Conservation (phyloP, 495 filamentous ascomycete genomes). For the Aspergillus sclerotiicarbonarius region DNA sequence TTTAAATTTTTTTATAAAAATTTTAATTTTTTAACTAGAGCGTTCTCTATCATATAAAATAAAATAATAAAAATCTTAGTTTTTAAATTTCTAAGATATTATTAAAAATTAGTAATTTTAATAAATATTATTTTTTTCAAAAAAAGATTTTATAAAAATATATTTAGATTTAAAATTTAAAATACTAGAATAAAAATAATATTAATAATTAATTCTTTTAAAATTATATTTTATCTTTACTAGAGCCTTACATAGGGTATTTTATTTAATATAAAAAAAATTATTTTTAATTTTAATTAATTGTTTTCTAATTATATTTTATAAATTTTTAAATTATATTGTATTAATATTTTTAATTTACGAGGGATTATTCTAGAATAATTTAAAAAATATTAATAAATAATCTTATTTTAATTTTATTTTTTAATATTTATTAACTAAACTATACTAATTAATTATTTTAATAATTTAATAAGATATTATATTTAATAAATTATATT, state of each 20-base stretch:
- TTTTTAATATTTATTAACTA: not conserved
- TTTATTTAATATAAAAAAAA: not conserved
- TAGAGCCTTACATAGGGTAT: too few species aligned
- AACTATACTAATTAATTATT: not conserved
- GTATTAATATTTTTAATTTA: not conserved
- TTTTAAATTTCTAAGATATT: not conserved
- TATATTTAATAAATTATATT: not conserved
- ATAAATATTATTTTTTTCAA: not conserved
- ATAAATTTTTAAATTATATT: not conserved
- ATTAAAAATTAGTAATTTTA: not conserved
- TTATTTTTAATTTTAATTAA: not conserved
- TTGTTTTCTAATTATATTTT: not conserved
- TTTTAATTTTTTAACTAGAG: not conserved
- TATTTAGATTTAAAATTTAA: not conserved
- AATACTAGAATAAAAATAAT: not conserved
- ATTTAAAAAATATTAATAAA: not conserved
- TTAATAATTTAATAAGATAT: not conserved
- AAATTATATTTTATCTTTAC: not conserved
- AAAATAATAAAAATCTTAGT: not conserved
- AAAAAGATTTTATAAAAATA: not conserved
- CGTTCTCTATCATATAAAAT: not conserved
- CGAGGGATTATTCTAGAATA: not conserved
- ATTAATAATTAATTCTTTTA: not conserved
- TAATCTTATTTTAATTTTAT: not conserved
- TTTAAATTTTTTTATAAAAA: not conserved